Evolutionary conservation across 2,329 filamentous ascomycete genomes (phyloP).

Genomic region (Tolypocladium ophioglossoides): DNA sequence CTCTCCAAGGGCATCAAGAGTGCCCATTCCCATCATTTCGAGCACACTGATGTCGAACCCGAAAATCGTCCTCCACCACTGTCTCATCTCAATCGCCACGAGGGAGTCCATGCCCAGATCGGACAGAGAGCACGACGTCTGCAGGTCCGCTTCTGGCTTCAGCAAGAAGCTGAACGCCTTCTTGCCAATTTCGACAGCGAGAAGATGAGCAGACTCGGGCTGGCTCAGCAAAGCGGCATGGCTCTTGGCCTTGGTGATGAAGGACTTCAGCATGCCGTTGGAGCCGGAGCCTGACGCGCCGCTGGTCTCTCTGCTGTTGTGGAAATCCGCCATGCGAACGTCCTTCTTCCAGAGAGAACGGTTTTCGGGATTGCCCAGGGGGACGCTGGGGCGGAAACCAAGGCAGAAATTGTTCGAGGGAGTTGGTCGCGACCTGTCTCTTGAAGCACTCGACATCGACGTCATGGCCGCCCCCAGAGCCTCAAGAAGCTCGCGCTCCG

Average conservation of each 20-base stretch:
- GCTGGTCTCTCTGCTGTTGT: background rate
- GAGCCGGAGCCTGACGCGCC: background rate
- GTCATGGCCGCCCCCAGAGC: too few relatives aligned
- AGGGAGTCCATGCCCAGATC: slow-evolving; percentile 13
- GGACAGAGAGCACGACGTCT: background rate
- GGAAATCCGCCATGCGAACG: background rate
- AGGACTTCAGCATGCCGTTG: too few relatives aligned
- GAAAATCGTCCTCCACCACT: slow-evolving; percentile 10
- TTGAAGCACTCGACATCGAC: too few relatives aligned
- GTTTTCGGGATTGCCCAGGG: background rate
- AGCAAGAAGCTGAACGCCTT: slow-evolving; percentile 9
- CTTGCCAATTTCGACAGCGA: slow-evolving; percentile 7
- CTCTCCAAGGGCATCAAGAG: slow-evolving; percentile 5
- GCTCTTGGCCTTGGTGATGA: too few relatives aligned
- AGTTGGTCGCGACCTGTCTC: too few relatives aligned
- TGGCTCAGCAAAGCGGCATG: too few relatives aligned
- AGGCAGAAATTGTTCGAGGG: background rate
- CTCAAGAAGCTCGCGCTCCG: too few relatives aligned
- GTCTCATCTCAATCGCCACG: slow-evolving; percentile 11
- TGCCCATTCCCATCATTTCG: slow-evolving; percentile 10
- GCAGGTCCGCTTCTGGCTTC: slow-evolving; percentile 3
- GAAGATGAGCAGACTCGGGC: background rate
- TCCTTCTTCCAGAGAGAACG: background rate
- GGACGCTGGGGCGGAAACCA: background rate
- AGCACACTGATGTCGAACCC: slow-evolving; percentile 10